Evolutionary conservation across 257 asterid genomes (phyloP).

Genomic region (Datura wrightii): DNA sequence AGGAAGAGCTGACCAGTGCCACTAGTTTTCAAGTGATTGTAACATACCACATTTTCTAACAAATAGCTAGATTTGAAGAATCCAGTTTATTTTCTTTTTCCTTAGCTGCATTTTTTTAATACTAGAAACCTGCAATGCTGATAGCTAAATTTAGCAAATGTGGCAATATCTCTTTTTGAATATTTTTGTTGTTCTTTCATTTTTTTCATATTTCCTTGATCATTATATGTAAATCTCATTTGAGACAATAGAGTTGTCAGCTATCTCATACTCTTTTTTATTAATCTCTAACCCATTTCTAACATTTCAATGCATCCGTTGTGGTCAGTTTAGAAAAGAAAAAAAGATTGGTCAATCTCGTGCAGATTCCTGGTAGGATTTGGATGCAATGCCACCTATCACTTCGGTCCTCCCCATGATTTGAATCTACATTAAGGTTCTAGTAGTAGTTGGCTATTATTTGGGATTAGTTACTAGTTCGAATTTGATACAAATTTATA

Average conservation of each 20-base stretch:
- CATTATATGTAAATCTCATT: neutral
- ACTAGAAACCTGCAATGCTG: neutral
- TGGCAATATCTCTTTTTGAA: neutral
- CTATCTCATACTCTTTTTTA: neutral
- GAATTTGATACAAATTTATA: too few relatives aligned
- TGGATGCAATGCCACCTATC: neutral
- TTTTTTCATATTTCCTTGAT: neutral
- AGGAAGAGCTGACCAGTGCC: neutral
- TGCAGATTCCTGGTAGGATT: conserved; percentile 4
- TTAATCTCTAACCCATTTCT: neutral
- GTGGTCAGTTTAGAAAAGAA: neutral
- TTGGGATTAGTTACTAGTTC: too few relatives aligned
- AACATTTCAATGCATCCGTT: neutral
- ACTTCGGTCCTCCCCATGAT: neutral
- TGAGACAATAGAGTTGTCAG: neutral
- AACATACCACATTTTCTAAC: neutral
- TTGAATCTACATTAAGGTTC: neutral
- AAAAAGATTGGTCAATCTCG: neutral
- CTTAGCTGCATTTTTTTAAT: neutral
- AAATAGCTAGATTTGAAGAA: neutral
- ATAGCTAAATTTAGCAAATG: neutral
- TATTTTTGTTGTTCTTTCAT: neutral
- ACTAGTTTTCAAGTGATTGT: neutral
- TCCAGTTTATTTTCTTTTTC: neutral
- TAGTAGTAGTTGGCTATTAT: neutral